Evolutionary conservation across 2,329 filamentous ascomycete species (phyloP).

Genomic region (Nemania sp.): DNA sequence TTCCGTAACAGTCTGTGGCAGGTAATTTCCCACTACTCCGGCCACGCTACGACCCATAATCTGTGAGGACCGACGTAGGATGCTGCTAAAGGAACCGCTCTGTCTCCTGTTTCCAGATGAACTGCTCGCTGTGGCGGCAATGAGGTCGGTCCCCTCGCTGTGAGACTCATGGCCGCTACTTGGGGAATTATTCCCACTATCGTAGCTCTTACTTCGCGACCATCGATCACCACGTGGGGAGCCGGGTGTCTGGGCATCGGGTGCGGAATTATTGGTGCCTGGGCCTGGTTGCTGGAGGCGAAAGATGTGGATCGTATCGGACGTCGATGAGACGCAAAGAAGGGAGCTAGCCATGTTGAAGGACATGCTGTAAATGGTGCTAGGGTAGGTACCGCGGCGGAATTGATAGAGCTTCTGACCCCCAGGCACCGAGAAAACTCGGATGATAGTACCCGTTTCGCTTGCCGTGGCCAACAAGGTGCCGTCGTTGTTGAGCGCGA

Average conservation of each 20-base stretch:
- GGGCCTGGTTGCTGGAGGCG: slow-evolving; percentile 70
- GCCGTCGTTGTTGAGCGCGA: slow-evolving; percentile 92
- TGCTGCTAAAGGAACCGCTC: slow-evolving; percentile 86
- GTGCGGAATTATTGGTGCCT: slow-evolving; percentile 52
- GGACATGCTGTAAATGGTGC: slow-evolving; percentile 97
- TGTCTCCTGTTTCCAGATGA: slow-evolving; percentile 58
- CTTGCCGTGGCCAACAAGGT: slow-evolving; percentile 93
- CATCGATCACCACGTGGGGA: slow-evolving; percentile 64
- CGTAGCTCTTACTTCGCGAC: slow-evolving; percentile 65
- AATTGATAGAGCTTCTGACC: slow-evolving; percentile 97
- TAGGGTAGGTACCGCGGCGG: slow-evolving; percentile 92
- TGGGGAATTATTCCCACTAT: slow-evolving; percentile 67
- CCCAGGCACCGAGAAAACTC: slow-evolving; percentile 91
- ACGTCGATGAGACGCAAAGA: slow-evolving; percentile 94
- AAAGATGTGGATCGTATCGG: slow-evolving; percentile 97
- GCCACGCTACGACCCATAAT: slow-evolving; percentile 91
- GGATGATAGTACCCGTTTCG: slow-evolving; percentile 96
- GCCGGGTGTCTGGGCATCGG: slow-evolving; percentile 54
- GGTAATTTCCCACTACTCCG: slow-evolving; percentile 88
- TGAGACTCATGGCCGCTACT: slow-evolving; percentile 58
- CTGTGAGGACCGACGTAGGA: slow-evolving; percentile 94
- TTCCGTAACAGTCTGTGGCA: slow-evolving; percentile 93
- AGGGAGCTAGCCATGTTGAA: slow-evolving; percentile 96
- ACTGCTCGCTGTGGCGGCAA: slow-evolving; percentile 47
- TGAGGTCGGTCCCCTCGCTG: slow-evolving; percentile 60